These are phyloP conservation scores for Barnettozyma salicaria DNA, from an alignment of 805 yeast species.

Conservation along the genomic window DNA sequence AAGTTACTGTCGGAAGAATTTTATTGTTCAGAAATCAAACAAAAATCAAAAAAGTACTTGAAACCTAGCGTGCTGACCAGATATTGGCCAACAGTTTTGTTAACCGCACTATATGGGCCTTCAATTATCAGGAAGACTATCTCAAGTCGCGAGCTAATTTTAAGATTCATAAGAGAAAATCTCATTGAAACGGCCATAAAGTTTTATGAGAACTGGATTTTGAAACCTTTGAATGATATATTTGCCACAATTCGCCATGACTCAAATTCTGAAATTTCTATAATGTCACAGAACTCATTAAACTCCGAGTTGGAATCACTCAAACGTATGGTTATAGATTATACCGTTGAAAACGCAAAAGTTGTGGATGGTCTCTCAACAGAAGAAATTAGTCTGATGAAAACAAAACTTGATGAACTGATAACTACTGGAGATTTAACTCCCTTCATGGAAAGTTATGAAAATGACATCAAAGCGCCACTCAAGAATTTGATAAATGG, in stretches of 20 bases:
- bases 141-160: constrained; percentile 46
- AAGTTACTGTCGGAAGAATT: background rate
- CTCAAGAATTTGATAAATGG: constrained; percentile 58
- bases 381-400: constrained; percentile 19
- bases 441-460: constrained; percentile 74
- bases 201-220: constrained; percentile 76
- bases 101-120: constrained; percentile 48
- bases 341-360: constrained; percentile 36
- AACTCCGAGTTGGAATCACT: constrained; percentile 73
- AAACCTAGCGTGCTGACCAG: constrained; percentile 41
- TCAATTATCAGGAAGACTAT: constrained; percentile 37
- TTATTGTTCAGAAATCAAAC: background rate
- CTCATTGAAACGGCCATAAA: constrained; percentile 59
- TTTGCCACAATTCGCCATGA: constrained; percentile 82
- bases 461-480: constrained; percentile 66
- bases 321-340: constrained; percentile 83
- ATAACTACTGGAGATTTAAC: constrained; percentile 75
- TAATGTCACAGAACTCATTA: constrained; percentile 74
- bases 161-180: constrained; percentile 51
- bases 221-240: constrained; percentile 67
- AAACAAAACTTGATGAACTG: constrained; percentile 35
- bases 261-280: constrained; percentile 62
- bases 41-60: background rate
- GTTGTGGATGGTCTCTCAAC: constrained; percentile 19
- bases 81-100: constrained; percentile 59